Evolutionary conservation across 2,329 filamentous ascomycete species (phyloP).

Genomic region (Trichoderma aggressivum): DNA sequence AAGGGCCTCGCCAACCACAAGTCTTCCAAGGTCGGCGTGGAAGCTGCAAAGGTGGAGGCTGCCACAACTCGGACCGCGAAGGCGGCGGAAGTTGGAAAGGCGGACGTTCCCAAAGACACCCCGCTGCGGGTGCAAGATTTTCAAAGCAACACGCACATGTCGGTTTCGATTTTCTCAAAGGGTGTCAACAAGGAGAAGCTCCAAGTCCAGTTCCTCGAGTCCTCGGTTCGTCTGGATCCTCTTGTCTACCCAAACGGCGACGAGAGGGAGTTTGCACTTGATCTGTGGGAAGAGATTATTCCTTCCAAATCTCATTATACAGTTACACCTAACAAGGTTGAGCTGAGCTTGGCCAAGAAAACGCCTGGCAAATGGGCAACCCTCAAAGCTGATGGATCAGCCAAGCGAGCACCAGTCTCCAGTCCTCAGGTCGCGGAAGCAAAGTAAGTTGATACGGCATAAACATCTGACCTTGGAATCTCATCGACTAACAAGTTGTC

Average conservation of each 20-base stretch:
- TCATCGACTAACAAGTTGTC: neutral
- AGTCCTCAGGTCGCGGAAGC: slow-evolving; percentile 18
- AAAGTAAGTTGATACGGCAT: slow-evolving; percentile 23
- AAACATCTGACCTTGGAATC: neutral
- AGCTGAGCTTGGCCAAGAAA: slow-evolving; percentile 69
- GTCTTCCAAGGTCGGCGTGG: neutral
- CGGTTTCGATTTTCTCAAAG: slow-evolving; percentile 43
- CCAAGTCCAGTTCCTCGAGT: slow-evolving; percentile 33
- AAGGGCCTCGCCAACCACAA: slow-evolving; percentile 28
- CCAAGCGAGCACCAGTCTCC: neutral
- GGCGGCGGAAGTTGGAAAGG: neutral
- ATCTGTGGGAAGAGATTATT: slow-evolving; percentile 66
- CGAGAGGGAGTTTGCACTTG: slow-evolving; percentile 58
- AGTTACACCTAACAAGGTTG: slow-evolving; percentile 75
- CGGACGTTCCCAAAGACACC: slow-evolving; percentile 23
- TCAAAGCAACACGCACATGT: slow-evolving; percentile 35
- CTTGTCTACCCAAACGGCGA: slow-evolving; percentile 46
- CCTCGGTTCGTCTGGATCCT: slow-evolving; percentile 28
- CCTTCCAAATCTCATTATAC: slow-evolving; percentile 56
- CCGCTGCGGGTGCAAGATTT: slow-evolving; percentile 35
- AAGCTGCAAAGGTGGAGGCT: neutral
- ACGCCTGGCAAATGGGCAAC: slow-evolving; percentile 64
- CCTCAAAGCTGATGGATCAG: slow-evolving; percentile 20
- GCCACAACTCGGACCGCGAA: slow-evolving; percentile 9
- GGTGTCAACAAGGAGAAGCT: slow-evolving; percentile 41